phyloP scores from a whole-genome alignment of 2,329 filamentous ascomycete species.

The Colletotrichum agaves region DNA sequence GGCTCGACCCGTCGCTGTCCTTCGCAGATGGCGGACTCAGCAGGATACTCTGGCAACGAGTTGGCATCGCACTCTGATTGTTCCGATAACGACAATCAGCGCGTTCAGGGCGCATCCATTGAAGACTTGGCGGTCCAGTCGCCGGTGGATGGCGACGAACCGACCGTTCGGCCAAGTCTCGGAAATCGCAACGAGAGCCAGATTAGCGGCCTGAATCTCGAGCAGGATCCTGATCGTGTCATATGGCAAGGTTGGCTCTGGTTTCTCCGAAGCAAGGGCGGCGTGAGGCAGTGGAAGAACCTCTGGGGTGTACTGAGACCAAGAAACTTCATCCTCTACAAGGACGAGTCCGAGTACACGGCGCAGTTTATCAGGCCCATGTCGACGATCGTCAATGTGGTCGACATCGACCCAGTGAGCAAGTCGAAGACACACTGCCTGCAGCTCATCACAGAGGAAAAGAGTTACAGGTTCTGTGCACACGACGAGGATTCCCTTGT shows the following conservation, averaged over 20 bases:
- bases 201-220: slow-evolving; percentile 64
- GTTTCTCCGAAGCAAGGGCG: slow-evolving; percentile 83
- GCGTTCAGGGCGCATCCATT: slow-evolving; percentile 61
- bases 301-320: slow-evolving; percentile 92
- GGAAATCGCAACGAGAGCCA: slow-evolving; percentile 70
- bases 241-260: slow-evolving; percentile 93
- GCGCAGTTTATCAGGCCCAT: slow-evolving; percentile 85
- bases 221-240: slow-evolving; percentile 84
- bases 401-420: slow-evolving; percentile 90
- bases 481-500: slow-evolving; percentile 84
- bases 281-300: slow-evolving; percentile 92
- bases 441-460: slow-evolving; percentile 94
- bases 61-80: slow-evolving; percentile 87
- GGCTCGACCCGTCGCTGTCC: slow-evolving; percentile 56
- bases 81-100: slow-evolving; percentile 73
- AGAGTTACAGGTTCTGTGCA: slow-evolving; percentile 81
- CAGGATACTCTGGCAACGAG: slow-evolving; percentile 70
- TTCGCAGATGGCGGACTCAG: slow-evolving; percentile 73
- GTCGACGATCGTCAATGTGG: slow-evolving; percentile 83
- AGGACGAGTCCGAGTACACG: slow-evolving; percentile 90
- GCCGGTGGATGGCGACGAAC: slow-evolving; percentile 39
- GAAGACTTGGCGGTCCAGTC: slow-evolving; percentile 60
- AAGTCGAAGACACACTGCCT: slow-evolving; percentile 87
- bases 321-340: slow-evolving; percentile 88
- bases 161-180: slow-evolving; percentile 46